Evolutionary conservation across 2,329 filamentous ascomycete genomes (phyloP).

Genomic region (Calonectria hawksworthii): DNA sequence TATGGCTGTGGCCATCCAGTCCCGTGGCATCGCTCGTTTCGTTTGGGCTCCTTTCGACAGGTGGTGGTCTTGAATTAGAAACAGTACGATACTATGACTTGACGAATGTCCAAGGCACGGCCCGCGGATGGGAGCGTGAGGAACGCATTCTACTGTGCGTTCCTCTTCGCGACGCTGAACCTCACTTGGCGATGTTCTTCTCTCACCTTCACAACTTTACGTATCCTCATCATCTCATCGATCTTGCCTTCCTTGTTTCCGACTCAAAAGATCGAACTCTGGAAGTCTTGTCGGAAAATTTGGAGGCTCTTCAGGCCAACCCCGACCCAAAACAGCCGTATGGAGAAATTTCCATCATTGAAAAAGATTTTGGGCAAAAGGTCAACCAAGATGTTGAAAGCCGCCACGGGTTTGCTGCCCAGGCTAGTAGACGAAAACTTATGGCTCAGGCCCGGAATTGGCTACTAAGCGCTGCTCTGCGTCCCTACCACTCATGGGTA

Average conservation of each 20-base stretch:
- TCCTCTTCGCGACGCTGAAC: conserved; percentile 90
- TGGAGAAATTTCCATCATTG: conserved; percentile 96
- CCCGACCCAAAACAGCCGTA: conserved; percentile 85
- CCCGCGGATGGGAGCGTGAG: conserved; percentile 94
- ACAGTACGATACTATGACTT: conserved; percentile 98
- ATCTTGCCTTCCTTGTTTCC: conserved; percentile 95
- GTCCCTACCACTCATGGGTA: conserved; percentile 98
- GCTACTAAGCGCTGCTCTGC: conserved; percentile 91
- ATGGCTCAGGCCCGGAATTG: conserved; percentile 99
- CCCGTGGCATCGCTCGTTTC: conserved; percentile 74
- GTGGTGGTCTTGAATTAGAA: conserved; percentile 84
- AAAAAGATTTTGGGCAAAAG: conserved; percentile 99
- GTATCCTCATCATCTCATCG: conserved; percentile 96
- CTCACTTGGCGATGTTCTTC: conserved; percentile 98
- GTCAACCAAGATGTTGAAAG: conserved; percentile 98
- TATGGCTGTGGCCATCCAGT: conserved; percentile 82
- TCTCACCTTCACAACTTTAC: conserved; percentile 97
- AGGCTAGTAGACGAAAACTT: conserved; percentile 92
- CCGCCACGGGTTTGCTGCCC: conserved; percentile 95
- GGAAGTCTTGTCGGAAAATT: conserved; percentile 78
- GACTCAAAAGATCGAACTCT: conserved; percentile 96
- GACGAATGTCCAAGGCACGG: conserved; percentile 90
- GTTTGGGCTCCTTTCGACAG: conserved; percentile 77
- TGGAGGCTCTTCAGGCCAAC: conserved; percentile 85
- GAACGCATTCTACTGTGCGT: conserved; percentile 96